Base-by-base conservation (phyloP, 768 basidiomycete species). In the Cystofilobasidium macerans region DNA sequence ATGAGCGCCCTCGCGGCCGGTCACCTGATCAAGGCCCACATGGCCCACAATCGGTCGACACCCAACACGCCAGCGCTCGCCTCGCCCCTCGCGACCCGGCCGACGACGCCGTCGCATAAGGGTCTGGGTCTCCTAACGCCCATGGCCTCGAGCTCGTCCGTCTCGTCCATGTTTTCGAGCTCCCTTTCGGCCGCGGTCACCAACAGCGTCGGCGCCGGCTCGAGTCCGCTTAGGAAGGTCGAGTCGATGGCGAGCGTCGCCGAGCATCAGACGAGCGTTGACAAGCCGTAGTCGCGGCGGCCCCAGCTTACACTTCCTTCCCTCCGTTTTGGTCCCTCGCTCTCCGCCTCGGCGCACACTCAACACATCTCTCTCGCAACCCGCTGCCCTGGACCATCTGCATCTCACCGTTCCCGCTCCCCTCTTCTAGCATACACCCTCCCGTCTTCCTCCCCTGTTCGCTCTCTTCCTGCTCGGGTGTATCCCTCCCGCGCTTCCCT, bases 1-100 rank as follows among this genome's bases (percentile, higher is more conserved):
- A 81, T 99, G 74, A 86, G 85, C 70, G 93, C 95, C 1, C 82
- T 99, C 43, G 93, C 93, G 0, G 92, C 91, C 3, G 94, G 94
- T 0, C 92, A 95, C 73, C 82, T 98, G 69, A 91, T 98, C 73
- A 83, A 87, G 45, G 93, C 67, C 18, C 67, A 68, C 56, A 68
- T 68, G 67, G 40, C 48, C 22, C 69, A 69, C 36, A 70, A 69
- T 43, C 65, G 69, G 18, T 72, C 71, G 24, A 70, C 69, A 5
- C 63, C 70, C 2, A 70, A 67, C 43, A 58, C 68, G 3, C 57
- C 65, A 0, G 56, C 61, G 16, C 56, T 67, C 22, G 61, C 61
- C 13, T 67, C 68, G 28, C 67, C 67, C 18, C 47, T 68, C 28
- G 61, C 67, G 1, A 48, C 61, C 7, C 54, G 61, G n/a, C 67